Percentiles rank a stretch among this genome's conserved stretches.
Evolutionary conservation across 1,284 basidiomycete species (phyloP).

Genomic region (Ceratobasidium sp.): DNA sequence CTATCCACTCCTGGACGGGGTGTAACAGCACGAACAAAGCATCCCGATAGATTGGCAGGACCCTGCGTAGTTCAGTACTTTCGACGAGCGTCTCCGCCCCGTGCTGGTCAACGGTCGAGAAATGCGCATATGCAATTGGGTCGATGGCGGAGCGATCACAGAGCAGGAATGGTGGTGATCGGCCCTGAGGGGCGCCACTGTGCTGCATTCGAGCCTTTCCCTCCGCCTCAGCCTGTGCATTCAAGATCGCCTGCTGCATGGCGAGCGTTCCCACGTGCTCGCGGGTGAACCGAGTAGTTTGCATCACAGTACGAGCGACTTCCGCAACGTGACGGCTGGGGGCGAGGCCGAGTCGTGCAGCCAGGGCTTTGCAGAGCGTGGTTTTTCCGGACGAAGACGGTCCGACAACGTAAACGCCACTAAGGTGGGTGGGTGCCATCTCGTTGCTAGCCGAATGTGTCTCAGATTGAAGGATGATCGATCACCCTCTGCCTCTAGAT

Average conservation of each 20-base stretch:
- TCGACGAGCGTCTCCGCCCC: conserved; percentile 53
- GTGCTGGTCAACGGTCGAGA: conserved; percentile 53
- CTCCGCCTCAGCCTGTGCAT: conserved; percentile 64
- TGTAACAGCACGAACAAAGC: conserved; percentile 64
- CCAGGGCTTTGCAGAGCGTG: conserved; percentile 66
- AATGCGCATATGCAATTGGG: conserved; percentile 67
- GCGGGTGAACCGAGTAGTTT: conserved; percentile 62
- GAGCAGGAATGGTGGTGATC: conserved; percentile 55
- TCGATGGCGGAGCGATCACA: conserved; percentile 72
- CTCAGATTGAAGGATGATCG: background rate
- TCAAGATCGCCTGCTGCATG: conserved; percentile 71
- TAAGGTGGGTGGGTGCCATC: conserved; percentile 4
- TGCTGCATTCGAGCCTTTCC: conserved; percentile 48
- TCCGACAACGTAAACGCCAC: conserved; percentile 60
- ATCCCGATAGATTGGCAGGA: conserved; percentile 59
- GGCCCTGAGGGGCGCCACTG: conserved; percentile 14
- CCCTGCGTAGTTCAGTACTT: conserved; percentile 57
- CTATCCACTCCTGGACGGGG: conserved; percentile 67
- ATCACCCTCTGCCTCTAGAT: background rate
- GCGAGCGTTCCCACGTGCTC: conserved; percentile 61
- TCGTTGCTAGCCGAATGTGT: background rate
- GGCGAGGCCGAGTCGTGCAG: conserved; percentile 11
- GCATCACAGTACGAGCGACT: conserved; percentile 69
- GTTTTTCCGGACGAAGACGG: conserved; percentile 75
- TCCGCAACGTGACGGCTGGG: conserved; percentile 58